phyloP scores from a whole-genome alignment of 306 rosid genomes.

The Inga laurina region DNA sequence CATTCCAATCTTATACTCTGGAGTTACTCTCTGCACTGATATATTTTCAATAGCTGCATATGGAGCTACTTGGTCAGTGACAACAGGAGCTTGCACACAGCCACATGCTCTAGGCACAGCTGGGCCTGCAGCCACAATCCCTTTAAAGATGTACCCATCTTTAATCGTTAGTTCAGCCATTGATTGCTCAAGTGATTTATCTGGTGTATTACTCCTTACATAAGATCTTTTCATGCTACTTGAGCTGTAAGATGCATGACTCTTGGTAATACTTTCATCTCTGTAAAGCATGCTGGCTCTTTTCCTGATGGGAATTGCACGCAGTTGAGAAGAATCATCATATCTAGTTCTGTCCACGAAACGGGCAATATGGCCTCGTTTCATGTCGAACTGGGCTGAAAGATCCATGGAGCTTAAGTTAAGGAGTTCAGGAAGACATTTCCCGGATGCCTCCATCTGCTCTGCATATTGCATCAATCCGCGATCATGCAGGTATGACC shows the following conservation, averaged over 20 bases:
- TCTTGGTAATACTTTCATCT: constrained; percentile 46
- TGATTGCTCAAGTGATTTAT: constrained; percentile 55
- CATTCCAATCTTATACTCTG: constrained; percentile 84
- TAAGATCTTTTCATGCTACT: constrained; percentile 33
- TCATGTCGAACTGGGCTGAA: constrained; percentile 62
- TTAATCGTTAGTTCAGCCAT: constrained; percentile 51
- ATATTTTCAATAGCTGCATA: constrained; percentile 63
- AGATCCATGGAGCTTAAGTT: constrained; percentile 50
- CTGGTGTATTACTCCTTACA: constrained; percentile 36
- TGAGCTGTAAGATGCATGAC: constrained; percentile 37
- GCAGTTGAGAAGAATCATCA: constrained; percentile 38
- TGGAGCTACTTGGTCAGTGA: constrained; percentile 63
- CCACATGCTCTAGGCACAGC: constrained; percentile 76
- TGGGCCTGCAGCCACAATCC: constrained; percentile 70
- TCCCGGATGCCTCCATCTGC: constrained; percentile 57
- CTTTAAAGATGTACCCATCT: constrained; percentile 82
- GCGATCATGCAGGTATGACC: constrained; percentile 85
- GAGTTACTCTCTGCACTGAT: constrained; percentile 75
- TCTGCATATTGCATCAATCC: constrained; percentile 81
- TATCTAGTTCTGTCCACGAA: constrained; percentile 54
- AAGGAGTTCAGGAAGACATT: constrained; percentile 57
- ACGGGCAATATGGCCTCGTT: constrained; percentile 89
- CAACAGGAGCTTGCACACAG: constrained; percentile 68
- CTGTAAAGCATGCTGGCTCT: constrained; percentile 33
- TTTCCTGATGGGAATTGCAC: constrained; percentile 37